These are phyloP conservation scores for Phaeoacremonium minimum DNA, from an alignment of 2,329 filamentous ascomycete genomes.

Conservation along the genomic window DNA sequence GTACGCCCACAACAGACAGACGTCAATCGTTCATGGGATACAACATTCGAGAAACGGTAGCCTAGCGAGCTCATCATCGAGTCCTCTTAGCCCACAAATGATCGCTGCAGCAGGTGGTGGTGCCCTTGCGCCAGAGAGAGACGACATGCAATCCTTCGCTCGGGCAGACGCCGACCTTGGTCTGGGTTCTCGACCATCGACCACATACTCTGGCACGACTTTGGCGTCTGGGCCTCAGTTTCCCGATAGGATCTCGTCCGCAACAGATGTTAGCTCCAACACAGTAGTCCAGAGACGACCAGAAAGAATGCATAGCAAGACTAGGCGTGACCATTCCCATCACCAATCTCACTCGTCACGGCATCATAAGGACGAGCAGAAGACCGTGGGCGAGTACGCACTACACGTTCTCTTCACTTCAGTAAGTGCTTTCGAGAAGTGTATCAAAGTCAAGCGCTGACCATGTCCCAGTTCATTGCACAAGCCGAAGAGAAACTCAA, in stretches of 20 bases:
- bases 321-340: constrained; percentile 67
- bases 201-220: constrained; percentile 39
- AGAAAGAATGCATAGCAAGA: constrained; percentile 62
- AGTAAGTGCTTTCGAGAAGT: constrained; percentile 41
- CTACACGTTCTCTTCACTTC: constrained; percentile 95
- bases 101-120: constrained; percentile 65
- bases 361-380: constrained; percentile 69
- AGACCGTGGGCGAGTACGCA: constrained; percentile 97
- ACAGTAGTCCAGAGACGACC: constrained; percentile 45
- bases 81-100: constrained; percentile 83
- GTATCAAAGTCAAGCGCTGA: constrained; percentile 21
- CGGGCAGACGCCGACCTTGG: constrained; percentile 41
- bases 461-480: constrained; percentile 67
- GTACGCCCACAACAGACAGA: constrained; percentile 91
- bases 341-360: constrained; percentile 74
- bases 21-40: constrained; percentile 93
- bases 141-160: constrained; percentile 43
- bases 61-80: constrained; percentile 72
- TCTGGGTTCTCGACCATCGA: constrained; percentile 35
- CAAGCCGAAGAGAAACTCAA: constrained; percentile 96
- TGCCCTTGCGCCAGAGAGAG: constrained; percentile 45
- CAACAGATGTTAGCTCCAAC: constrained; percentile 37
- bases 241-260: constrained; percentile 42
- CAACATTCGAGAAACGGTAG: constrained; percentile 91
- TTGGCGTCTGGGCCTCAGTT: constrained; percentile 15